phyloP scores from a whole-genome alignment of 164 flowering plant genomes.

The Vitis rotundifolia region DNA sequence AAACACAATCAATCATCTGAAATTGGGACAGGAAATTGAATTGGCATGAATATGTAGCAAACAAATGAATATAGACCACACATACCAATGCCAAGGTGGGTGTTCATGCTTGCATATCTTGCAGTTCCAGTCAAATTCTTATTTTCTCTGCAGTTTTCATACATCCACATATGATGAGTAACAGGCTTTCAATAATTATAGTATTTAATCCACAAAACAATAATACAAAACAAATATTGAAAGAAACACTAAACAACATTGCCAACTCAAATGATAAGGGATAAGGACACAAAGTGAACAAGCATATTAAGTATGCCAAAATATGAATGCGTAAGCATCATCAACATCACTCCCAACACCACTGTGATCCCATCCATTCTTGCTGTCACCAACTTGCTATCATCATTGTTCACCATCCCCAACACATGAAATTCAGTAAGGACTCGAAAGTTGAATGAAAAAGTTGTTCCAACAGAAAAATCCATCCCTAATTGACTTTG shows the following conservation, averaged over 20 bases:
- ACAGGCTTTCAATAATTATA: neutral
- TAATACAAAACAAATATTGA: neutral
- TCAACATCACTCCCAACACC: neutral
- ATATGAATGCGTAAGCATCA: neutral
- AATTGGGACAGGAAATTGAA: neutral
- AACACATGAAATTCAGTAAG: neutral
- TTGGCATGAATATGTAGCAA: neutral
- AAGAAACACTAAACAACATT: neutral
- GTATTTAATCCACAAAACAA: neutral
- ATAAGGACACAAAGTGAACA: neutral
- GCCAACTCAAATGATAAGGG: neutral
- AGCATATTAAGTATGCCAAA: neutral
- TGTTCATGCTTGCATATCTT: slow-evolving; percentile 95
- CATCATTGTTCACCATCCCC: neutral
- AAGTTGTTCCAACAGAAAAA: neutral
- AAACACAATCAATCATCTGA: neutral
- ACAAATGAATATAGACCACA: neutral
- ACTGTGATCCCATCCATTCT: neutral
- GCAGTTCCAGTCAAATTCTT: slow-evolving; percentile 96
- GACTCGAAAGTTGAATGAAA: neutral
- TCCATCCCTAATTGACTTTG: neutral
- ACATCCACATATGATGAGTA: neutral
- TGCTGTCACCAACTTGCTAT: too few species aligned
- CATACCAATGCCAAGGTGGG: slow-evolving; percentile 94
- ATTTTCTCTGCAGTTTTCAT: slow-evolving; percentile 66